phyloP scores from a whole-genome alignment of 768 basidiomycete genomes.

The Psilocybe tampanensis region DNA sequence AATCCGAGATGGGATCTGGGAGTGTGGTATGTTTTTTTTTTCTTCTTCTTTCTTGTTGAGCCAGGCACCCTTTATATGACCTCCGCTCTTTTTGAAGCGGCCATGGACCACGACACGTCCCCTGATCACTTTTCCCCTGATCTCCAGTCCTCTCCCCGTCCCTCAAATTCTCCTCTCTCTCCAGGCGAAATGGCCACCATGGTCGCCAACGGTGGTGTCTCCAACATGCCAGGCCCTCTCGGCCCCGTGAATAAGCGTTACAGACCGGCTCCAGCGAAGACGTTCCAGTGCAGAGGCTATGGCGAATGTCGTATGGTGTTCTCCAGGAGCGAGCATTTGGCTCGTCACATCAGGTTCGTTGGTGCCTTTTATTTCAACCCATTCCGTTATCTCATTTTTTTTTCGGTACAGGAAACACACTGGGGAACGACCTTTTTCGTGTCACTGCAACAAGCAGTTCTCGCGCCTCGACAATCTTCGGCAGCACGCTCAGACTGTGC shows the following conservation, averaged over 20 bases:
- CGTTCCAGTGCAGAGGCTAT: constrained; percentile 93
- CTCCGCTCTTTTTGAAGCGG: constrained; percentile 10
- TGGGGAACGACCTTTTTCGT: constrained; percentile 94
- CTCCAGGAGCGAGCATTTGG: constrained; percentile 92
- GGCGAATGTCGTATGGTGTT: constrained; percentile 98
- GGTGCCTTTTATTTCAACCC: constrained; percentile 10
- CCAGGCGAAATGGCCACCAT: constrained; percentile 19
- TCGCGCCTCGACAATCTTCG: constrained; percentile 96
- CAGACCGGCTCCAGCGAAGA: constrained; percentile 86
- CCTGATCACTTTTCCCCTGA: constrained; percentile 23
- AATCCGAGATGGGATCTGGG: constrained; percentile 3
- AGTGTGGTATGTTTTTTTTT: constrained; percentile 4
- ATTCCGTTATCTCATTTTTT: constrained; percentile 8
- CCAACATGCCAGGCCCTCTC: constrained; percentile 25
- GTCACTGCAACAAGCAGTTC: constrained; percentile 95
- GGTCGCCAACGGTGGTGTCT: constrained; percentile 19
- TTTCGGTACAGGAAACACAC: constrained; percentile 92
- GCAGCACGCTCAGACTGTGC: constrained; percentile 96
- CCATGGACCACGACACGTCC: constrained; percentile 16
- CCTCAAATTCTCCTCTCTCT: not conserved
- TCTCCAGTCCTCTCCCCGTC: not conserved
- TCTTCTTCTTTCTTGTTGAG: too few relatives aligned
- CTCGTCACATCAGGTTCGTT: constrained; percentile 89
- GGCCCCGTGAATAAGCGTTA: constrained; percentile 58
- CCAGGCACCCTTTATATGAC: constrained; percentile 17